These are phyloP conservation scores for Lyophyllum shimeji DNA, from an alignment of 768 basidiomycete genomes.

Conservation along the genomic window DNA sequence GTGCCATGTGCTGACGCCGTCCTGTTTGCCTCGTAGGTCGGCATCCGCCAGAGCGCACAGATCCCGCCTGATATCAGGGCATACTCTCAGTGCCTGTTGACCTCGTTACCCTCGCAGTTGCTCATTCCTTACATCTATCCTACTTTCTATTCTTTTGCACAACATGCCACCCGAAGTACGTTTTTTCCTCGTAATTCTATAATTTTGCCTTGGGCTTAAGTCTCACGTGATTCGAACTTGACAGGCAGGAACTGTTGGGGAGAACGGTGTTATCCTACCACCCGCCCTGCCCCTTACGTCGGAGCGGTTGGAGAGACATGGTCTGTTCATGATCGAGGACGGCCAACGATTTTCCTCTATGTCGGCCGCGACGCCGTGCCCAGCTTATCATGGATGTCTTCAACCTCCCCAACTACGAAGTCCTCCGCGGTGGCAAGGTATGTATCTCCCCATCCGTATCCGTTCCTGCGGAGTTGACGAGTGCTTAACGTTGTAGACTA, in stretches of 20 bases:
- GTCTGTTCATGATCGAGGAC: slow-evolving; percentile 95
- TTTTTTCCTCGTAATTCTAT: neutral
- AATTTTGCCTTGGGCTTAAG: neutral
- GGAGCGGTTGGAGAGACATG: slow-evolving; percentile 94
- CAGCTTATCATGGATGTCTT: slow-evolving; percentile 94
- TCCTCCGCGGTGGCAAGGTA: slow-evolving; percentile 92
- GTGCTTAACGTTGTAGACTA: slow-evolving; percentile 51
- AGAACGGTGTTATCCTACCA: slow-evolving; percentile 86
- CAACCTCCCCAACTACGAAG: slow-evolving; percentile 83
- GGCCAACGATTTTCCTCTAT: slow-evolving; percentile 98
- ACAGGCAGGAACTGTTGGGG: slow-evolving; percentile 89
- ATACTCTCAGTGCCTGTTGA: slow-evolving; percentile 91
- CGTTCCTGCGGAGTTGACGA: slow-evolving; percentile 1
- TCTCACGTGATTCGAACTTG: slow-evolving; percentile 2
- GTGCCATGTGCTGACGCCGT: neutral
- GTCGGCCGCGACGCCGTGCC: slow-evolving; percentile 99
- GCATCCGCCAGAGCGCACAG: slow-evolving; percentile 92
- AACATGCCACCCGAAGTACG: slow-evolving; percentile 91
- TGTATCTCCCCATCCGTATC: slow-evolving; percentile 14
- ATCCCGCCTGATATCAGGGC: slow-evolving; percentile 96
- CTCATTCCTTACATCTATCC: slow-evolving; percentile 95
- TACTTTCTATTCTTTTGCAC: slow-evolving; percentile 91
- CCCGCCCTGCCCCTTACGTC: slow-evolving; percentile 87
- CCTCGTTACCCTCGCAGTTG: slow-evolving; percentile 86
- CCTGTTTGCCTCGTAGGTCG: slow-evolving; percentile 41